Evolutionary conservation across 1,284 basidiomycete species (phyloP), one percentile per base, ranked within the genome.

Genomic region (Marasmius sp.): DNA sequence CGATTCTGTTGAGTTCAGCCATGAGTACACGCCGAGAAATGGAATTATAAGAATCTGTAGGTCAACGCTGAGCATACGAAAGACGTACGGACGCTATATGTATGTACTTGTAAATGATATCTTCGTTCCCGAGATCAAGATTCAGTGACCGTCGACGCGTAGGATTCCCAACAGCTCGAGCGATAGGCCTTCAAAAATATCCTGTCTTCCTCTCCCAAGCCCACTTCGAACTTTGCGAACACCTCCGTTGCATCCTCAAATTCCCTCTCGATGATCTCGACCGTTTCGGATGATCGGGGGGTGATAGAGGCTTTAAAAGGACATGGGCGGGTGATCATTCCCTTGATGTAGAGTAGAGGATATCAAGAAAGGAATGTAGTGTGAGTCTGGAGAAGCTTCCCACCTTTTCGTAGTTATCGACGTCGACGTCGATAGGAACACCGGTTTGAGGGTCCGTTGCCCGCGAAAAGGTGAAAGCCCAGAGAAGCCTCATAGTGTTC

Each of bases 401-500:
- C 11, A 54, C 52, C 52, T 37, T 54, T 54, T 34, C 27, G 38
- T 54, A 54, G 20, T 54, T n/a, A n/a, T 54, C 68, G 55, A 57
- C n/a, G 22, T 33, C 22, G 11, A 43, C 33, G 27, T 54, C 52
- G 34, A 61, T 58, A 12, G 38, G 4, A 11, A 38, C 8, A 9
- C 59, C 56, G n/a, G 58, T 52, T 11, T 37, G 38, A 1, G 62
- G 14, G 27, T 67, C 64, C 33, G 49, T 39, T 4, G 62, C 61
- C 22, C 45, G 53, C 6, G 48, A 33, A 27, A 74, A 69, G 6
- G 68, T 62, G 60, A 72, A 74, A 2, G 68, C 69, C 74, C 74
- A 75, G 5, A 75, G 57, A 55, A 74, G 60, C 27, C 64, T 68
- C 66, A 67, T 67, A 1, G 58, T 55, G 36, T 64, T 63, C 20